Evolutionary conservation across 192 early-diverging fungal species (phyloP).

Genomic region (Coemansia sp.): DNA sequence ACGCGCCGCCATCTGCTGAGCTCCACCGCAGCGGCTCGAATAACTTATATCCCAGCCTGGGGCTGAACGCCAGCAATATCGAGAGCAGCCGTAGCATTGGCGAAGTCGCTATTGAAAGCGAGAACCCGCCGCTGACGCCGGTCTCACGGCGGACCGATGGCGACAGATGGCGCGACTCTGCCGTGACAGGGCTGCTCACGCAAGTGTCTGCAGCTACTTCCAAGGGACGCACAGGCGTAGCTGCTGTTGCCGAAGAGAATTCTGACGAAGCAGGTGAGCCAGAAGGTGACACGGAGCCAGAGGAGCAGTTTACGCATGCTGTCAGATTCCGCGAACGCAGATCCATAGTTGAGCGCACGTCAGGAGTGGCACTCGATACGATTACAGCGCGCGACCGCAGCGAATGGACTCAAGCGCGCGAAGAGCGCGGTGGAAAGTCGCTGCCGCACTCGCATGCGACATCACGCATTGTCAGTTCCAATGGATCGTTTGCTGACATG

Average conservation of each 20-base stretch:
- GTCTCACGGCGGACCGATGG: not conserved
- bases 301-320: not conserved
- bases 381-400: constrained; percentile 25
- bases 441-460: constrained; percentile 37
- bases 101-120: not conserved
- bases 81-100: constrained; percentile 17
- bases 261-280: not conserved
- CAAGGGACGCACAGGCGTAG: constrained; percentile 10
- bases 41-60: not conserved
- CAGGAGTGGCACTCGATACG: constrained; percentile 33
- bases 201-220: constrained; percentile 23
- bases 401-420: not conserved
- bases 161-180: constrained; percentile 42
- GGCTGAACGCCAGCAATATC: constrained; percentile 16
- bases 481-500: constrained; percentile 38
- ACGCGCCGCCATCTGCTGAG: not conserved
- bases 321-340: constrained; percentile 1
- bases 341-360: constrained; percentile 20
- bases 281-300: not conserved
- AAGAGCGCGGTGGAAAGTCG: constrained; percentile 4
- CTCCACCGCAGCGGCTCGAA: constrained; percentile 2
- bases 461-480: constrained; percentile 32
- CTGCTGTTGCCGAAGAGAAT: not conserved
- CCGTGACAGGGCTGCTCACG: constrained; percentile 35
- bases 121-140: not conserved